Base-by-base conservation (phyloP, 192 early-diverging fungal genomes). In the Linnemannia elongata region DNA sequence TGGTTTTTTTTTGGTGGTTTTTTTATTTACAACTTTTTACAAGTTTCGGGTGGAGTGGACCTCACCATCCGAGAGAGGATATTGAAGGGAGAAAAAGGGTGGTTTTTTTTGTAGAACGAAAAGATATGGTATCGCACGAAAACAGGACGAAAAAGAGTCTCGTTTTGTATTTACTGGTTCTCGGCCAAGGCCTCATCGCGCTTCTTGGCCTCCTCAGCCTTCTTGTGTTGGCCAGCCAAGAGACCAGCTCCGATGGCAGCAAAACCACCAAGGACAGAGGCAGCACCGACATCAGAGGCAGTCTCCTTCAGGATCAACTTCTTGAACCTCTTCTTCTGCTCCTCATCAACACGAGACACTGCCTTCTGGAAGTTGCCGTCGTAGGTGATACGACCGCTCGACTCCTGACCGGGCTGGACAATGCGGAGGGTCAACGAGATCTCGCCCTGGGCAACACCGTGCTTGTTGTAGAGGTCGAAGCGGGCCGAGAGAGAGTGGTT, bases 321-420 rank as follows among this genome's bases (percentile, higher is more conserved):
- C 76, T 88, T 90, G 76, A 85, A 35, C 17, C 89, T 81, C 74
- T 77, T 78, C 75, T 75, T 39, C 24, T 90, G 89, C 54, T 38
- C 77, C 47, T 79, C 73, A 30, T 89, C 52, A 1, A 89, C 20
- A 18, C 75, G 71, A 27, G 79, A 81, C 35, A 69, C 66, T 27
- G 79, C 76, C 30, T 75, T 87, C 9, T 41, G n/a, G 38, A 79
- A 79, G 15, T 55, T 63, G 22, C 76, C 75, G 6, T 82, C 75
- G 8, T 71, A 75, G 52, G 74, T 55, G 35, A 75, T 69, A 35
- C 27, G 42, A 57, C 69, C 74, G 24, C 27, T 35, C 18, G 76
- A 13, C n/a, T 45, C 72, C 20, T 80, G 13, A 35, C 79, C 88
- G 7, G 74, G 55, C 12, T 75, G 79, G 42, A 60, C 54, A 54